Percentiles rank a stretch among this genome's conserved stretches.
Evolutionary conservation across 2,329 filamentous ascomycete genomes (phyloP).

Genomic region (Aspergillus fumigatiaffinis): DNA sequence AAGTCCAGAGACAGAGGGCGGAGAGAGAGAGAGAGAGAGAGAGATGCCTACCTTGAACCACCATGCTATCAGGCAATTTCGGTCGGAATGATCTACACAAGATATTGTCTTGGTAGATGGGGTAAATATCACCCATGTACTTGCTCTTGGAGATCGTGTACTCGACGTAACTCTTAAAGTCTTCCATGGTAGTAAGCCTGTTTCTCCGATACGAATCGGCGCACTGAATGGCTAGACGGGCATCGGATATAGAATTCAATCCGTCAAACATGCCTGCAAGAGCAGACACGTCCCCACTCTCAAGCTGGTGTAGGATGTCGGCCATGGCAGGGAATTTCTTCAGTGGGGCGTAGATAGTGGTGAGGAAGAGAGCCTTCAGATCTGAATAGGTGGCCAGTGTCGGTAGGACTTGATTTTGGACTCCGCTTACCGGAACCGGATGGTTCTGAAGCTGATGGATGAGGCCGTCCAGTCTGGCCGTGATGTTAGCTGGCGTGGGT

Average conservation of each 20-base stretch:
- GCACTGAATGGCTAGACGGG: slow-evolving; percentile 14
- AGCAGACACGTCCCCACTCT: slow-evolving; percentile 9
- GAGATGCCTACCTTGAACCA: slow-evolving; percentile 7
- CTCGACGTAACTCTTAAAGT: slow-evolving; percentile 32
- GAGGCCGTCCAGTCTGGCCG: slow-evolving; percentile 44
- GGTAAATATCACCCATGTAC: slow-evolving; percentile 38
- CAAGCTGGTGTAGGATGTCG: slow-evolving; percentile 32
- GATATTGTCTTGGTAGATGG: slow-evolving; percentile 9
- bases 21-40: neutral
- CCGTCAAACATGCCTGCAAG: slow-evolving; percentile 9
- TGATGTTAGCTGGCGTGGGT: slow-evolving; percentile 28
- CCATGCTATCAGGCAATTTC: slow-evolving; percentile 13
- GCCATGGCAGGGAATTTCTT: slow-evolving; percentile 43
- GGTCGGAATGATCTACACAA: slow-evolving; percentile 12
- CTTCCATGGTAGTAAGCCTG: slow-evolving; percentile 32
- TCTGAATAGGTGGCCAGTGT: slow-evolving; percentile 50
- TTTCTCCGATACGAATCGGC: slow-evolving; percentile 22
- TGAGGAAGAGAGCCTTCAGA: slow-evolving; percentile 43
- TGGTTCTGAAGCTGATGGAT: slow-evolving; percentile 15
- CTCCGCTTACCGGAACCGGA: slow-evolving; percentile 37
- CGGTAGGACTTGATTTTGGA: slow-evolving; percentile 30
- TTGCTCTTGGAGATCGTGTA: slow-evolving; percentile 35
- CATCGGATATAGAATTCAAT: slow-evolving; percentile 10
- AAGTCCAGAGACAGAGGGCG: no score
- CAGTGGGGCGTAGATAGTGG: slow-evolving; percentile 46